A percentile compares a stretch with the other conserved stretches of the same genome.
These are phyloP conservation scores for Termitomyces sp. DNA, from an alignment of 768 basidiomycete genomes.

Conservation along the genomic window DNA sequence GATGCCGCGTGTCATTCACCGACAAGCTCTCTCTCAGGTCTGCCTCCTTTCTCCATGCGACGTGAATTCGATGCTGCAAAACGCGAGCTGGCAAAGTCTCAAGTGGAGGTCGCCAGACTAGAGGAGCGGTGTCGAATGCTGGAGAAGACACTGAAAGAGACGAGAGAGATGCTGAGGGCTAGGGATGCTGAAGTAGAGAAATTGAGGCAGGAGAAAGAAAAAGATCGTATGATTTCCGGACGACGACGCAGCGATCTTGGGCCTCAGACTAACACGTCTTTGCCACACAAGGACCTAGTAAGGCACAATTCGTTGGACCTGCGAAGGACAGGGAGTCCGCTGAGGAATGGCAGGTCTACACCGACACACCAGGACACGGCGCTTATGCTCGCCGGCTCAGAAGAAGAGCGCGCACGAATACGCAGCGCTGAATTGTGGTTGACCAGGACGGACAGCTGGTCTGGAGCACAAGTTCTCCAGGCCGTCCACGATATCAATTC, in stretches of 20 bases:
- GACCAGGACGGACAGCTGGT: conserved; percentile 71
- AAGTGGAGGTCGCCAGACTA: conserved; percentile 46
- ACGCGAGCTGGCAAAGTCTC: conserved; percentile 48
- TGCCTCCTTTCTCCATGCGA: conserved; percentile 38
- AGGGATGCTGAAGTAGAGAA: conserved; percentile 59
- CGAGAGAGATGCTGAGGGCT: conserved; percentile 49
- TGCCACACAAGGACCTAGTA: conserved; percentile 8
- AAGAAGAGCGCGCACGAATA: conserved; percentile 54
- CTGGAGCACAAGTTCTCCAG: conserved; percentile 74
- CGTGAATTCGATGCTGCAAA: conserved; percentile 54
- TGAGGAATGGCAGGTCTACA: conserved; percentile 13
- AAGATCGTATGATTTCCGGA: conserved; percentile 26
- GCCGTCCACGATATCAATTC: conserved; percentile 77
- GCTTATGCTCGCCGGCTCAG: conserved; percentile 14
- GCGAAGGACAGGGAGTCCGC: conserved; percentile 18
- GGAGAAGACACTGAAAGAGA: conserved; percentile 60
- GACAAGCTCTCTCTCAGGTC: conserved; percentile 37
- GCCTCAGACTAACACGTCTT: conserved; percentile 15
- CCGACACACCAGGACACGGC: conserved; percentile 14
- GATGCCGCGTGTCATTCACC: conserved; percentile 40
- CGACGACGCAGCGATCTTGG: conserved; percentile 24
- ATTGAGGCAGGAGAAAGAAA: conserved; percentile 35
- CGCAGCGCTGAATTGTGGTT: conserved; percentile 63
- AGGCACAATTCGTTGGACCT: conserved; percentile 28
- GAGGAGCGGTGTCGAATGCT: conserved; percentile 60